A percentile compares a stretch with the other conserved stretches of the same genome.
Evolutionary conservation across 2,329 filamentous ascomycete species (phyloP).

Genomic region (Calycina marina): DNA sequence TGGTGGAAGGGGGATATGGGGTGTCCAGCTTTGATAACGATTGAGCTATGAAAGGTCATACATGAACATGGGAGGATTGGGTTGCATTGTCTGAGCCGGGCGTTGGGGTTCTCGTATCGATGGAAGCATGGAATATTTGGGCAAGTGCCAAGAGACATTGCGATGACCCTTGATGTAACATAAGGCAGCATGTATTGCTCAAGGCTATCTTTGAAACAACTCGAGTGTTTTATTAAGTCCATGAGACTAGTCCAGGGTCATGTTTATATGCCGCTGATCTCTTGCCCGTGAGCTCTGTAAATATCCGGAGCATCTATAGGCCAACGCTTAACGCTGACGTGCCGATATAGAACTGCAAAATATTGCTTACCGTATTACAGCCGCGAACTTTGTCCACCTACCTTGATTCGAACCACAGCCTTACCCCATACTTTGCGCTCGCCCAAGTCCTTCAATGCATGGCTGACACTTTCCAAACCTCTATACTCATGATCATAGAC

Average conservation of each 20-base stretch:
- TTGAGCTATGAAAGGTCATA: constrained; percentile 6
- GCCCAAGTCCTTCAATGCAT: constrained; percentile 35
- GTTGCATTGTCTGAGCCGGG: constrained; percentile 13
- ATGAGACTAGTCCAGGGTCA: too few species aligned
- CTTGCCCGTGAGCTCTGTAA: too few species aligned
- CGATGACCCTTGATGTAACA: too few species aligned
- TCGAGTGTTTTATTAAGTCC: too few species aligned
- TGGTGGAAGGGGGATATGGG: constrained; percentile 70
- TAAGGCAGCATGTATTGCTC: too few species aligned
- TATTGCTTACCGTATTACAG: too few species aligned
- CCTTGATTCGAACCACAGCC: constrained; percentile 32
- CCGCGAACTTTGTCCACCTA: not conserved
- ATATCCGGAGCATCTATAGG: too few species aligned
- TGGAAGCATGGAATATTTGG: constrained; percentile 13
- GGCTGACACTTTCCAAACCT: constrained; percentile 33
- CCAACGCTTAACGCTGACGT: constrained; percentile 3
- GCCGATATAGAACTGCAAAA: not conserved
- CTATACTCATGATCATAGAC: constrained; percentile 33
- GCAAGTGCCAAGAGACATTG: too few species aligned
- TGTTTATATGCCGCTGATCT: too few species aligned
- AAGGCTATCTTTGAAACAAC: too few species aligned
- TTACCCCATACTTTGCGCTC: constrained; percentile 39
- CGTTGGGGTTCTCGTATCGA: constrained; percentile 10
- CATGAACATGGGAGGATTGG: constrained; percentile 6
- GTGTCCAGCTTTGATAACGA: constrained; percentile 25